Base-by-base conservation (phyloP, 441 rosid genomes). In the Omphalea diandra region DNA sequence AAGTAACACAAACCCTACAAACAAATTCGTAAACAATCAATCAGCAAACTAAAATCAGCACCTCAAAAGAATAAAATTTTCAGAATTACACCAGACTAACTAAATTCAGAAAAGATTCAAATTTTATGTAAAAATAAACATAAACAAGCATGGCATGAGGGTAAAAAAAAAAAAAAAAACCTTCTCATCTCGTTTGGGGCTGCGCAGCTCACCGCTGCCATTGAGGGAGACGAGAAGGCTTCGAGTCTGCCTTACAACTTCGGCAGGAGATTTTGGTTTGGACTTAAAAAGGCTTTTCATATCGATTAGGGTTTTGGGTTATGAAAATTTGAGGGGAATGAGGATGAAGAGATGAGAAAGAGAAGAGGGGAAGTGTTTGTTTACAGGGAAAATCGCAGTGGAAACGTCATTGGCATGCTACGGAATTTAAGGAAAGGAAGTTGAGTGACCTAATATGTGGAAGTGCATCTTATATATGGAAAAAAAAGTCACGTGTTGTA, bases 251-350 rank as follows among this genome's bases (percentile, higher is more conserved):
- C 72, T 17, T 3, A 68, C 72, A 20, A 68, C 26, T 32, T 68
- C 72, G 20, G 62, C 43, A 5, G 72, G 41, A 57, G 72, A 56
- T 68, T 68, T 68, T 15, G 72, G 72, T 47, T 68, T 68, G 38
- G 72, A 29, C 64, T 68, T 68, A 55, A 68, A 68, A n/a, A 68
- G 53, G 63, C 31, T 44, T 43, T 68, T 68, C 72, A 68, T 68
- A 7, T 49, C 54, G 18, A 22, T n/a, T 31, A 33, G 41, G 55
- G 55, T 31, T 32, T 40, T 0, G 18, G 0, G 33, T 22, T 43
- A 12, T 32, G 24, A 49, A 65, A 65, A 40, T 11, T 62, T 26
- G 53, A 1, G 43, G 33, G 44, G 41, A 22, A 12, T 6, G 14
- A 32, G 50, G 15, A 35, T 29, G 50, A 3, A 57, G 36, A 14